These are phyloP conservation scores for Termitomyces eurrhizus DNA, from an alignment of 768 basidiomycete genomes.

Conservation along the genomic window DNA sequence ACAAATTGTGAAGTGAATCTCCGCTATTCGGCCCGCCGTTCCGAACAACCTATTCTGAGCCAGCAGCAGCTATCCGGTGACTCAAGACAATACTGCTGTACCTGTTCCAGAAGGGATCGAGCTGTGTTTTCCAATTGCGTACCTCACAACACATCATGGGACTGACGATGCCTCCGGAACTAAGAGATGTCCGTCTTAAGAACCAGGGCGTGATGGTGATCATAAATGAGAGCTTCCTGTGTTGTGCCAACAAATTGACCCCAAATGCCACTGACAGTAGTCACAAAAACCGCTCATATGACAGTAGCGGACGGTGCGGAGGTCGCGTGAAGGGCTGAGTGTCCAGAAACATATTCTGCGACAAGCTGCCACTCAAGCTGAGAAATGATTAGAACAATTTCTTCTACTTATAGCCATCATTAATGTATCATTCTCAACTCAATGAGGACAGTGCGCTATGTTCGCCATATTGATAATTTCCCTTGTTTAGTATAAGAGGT, in stretches of 20 bases:
- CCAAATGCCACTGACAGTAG: slow-evolving; percentile 46
- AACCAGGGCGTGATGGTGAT: neutral
- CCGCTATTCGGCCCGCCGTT: neutral
- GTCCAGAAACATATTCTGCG: slow-evolving; percentile 3
- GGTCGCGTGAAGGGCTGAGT: slow-evolving; percentile 1
- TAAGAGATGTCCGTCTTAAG: too few species aligned
- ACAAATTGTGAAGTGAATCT: neutral
- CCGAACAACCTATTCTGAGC: neutral
- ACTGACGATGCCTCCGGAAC: neutral
- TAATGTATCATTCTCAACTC: neutral
- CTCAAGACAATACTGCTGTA: neutral
- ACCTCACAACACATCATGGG: neutral
- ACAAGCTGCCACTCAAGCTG: slow-evolving; percentile 35
- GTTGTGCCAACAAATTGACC: slow-evolving; percentile 20
- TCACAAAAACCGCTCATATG: slow-evolving; percentile 53
- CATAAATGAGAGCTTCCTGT: neutral
- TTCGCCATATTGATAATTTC: neutral
- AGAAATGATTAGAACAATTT: slow-evolving; percentile 63
- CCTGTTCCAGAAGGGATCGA: neutral
- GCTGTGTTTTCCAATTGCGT: neutral
- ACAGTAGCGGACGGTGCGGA: slow-evolving; percentile 50
- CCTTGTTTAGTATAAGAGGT: neutral
- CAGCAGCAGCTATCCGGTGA: neutral
- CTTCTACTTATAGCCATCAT: slow-evolving; percentile 41
- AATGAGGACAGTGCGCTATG: neutral